phyloP scores from a whole-genome alignment of 352 stramenopile genomes.

The Globisporangium mamillatum region DNA sequence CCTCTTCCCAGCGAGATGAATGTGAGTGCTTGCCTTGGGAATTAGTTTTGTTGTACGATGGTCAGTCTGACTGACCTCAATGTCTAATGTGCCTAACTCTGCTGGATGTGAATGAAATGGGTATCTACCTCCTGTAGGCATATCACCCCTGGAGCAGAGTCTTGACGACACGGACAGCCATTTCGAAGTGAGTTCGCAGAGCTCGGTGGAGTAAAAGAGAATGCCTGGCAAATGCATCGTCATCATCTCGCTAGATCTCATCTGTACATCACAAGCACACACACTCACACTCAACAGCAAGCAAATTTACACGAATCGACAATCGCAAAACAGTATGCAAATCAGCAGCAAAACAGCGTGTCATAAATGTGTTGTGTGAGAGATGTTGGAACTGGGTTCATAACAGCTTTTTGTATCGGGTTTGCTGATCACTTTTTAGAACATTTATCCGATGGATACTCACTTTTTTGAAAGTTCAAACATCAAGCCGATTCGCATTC shows the following conservation, averaged over 20 bases:
- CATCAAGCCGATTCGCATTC: neutral
- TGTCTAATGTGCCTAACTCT: neutral
- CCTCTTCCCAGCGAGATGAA: conserved; percentile 66
- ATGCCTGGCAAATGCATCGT: neutral
- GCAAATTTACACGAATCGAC: too few species aligned
- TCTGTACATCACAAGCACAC: neutral
- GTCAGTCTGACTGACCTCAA: too few species aligned
- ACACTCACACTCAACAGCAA: neutral
- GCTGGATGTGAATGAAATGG: neutral
- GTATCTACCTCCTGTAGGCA: conserved; percentile 31
- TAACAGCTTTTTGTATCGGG: too few species aligned
- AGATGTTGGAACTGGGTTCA: too few species aligned
- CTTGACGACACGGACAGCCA: conserved; percentile 76
- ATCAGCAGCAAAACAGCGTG: too few species aligned
- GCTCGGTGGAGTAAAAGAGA: conserved; percentile 44
- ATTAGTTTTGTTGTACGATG: too few species aligned
- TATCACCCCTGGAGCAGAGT: conserved; percentile 77
- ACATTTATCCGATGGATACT: too few species aligned
- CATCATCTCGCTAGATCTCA: neutral
- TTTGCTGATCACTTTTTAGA: too few species aligned
- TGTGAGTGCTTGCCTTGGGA: conserved; percentile 40
- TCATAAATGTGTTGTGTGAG: too few species aligned
- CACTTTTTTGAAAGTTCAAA: conserved; percentile 11
- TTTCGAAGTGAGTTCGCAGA: conserved; percentile 83
- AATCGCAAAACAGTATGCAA: too few species aligned